Evolutionary conservation across 495 filamentous ascomycete genomes (phyloP).

Genomic region (Penicillium paxilli): DNA sequence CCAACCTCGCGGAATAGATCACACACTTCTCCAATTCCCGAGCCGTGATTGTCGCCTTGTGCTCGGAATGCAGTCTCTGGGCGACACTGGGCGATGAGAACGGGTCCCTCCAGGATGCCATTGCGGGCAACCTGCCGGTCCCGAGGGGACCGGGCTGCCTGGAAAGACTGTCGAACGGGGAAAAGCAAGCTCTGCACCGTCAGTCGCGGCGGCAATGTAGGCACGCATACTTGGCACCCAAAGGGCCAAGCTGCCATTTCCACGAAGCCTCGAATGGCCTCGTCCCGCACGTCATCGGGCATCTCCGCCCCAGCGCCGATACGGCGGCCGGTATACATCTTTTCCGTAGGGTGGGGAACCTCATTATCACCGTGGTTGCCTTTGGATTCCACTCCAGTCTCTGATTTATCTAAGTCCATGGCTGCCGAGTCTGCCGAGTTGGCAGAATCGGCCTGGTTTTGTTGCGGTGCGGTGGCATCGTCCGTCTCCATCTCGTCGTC

Average conservation of each 20-base stretch:
- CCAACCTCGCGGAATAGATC: slow-evolving; percentile 75
- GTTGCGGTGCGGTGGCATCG: neutral
- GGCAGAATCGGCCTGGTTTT: neutral
- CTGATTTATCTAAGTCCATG: slow-evolving; percentile 38
- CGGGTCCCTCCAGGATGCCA: slow-evolving; percentile 75
- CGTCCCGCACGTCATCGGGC: slow-evolving; percentile 72
- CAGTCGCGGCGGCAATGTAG: slow-evolving; percentile 63
- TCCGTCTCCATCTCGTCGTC: slow-evolving; percentile 29
- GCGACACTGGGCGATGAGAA: slow-evolving; percentile 59
- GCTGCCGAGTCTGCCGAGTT: slow-evolving; percentile 13
- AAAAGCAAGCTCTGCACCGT: slow-evolving; percentile 54
- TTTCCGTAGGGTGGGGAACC: slow-evolving; percentile 14
- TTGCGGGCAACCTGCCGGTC: slow-evolving; percentile 68
- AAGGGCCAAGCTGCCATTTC: slow-evolving; percentile 82
- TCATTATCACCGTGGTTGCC: slow-evolving; percentile 1
- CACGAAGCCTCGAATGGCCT: slow-evolving; percentile 67
- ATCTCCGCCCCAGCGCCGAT: slow-evolving; percentile 66
- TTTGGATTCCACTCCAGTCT: neutral
- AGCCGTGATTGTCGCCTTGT: slow-evolving; percentile 36
- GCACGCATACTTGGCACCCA: slow-evolving; percentile 66
- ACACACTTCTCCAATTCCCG: slow-evolving; percentile 56
- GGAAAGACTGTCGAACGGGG: slow-evolving; percentile 52
- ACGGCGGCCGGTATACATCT: slow-evolving; percentile 54
- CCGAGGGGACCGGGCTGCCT: slow-evolving; percentile 65
- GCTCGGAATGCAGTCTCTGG: slow-evolving; percentile 55